Conservation (phyloP, 2,329 filamentous ascomycete genomes). For the Trichoderma lentiforme region DNA sequence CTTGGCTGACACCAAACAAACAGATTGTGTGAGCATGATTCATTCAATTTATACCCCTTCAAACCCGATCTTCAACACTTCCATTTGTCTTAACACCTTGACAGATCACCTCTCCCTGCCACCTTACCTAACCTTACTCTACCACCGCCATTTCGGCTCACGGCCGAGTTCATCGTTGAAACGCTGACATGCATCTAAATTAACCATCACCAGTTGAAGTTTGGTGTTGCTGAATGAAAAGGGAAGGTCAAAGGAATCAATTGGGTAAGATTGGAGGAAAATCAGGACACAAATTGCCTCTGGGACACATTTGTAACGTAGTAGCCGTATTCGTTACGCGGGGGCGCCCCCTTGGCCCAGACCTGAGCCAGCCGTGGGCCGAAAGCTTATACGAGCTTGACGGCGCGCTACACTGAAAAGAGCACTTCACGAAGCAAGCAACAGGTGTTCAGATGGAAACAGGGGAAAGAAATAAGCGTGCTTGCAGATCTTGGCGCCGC, state of each 20-base stretch:
- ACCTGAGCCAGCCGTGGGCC: neutral
- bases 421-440: neutral
- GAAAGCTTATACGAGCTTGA: constrained; percentile 7
- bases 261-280: constrained; percentile 9
- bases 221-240: neutral
- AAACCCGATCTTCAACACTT: neutral
- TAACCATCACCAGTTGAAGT: neutral
- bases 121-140: neutral
- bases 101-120: neutral
- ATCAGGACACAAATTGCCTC: neutral
- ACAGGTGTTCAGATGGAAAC: neutral
- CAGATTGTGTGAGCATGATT: no score
- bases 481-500: neutral
- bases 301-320: constrained; percentile 1
- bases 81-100: neutral
- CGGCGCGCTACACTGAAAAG: neutral
- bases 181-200: neutral
- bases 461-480: neutral
- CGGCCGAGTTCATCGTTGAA: neutral
- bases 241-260: neutral
- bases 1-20: neutral
- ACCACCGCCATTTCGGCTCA: neutral
- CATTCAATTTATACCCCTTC: neutral
- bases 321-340: neutral
- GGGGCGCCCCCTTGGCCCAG: neutral